Percentiles rank a stretch among this genome's conserved stretches.
phyloP scores from a whole-genome alignment of 2,329 filamentous ascomycete genomes.

The Penicillium sp. region DNA sequence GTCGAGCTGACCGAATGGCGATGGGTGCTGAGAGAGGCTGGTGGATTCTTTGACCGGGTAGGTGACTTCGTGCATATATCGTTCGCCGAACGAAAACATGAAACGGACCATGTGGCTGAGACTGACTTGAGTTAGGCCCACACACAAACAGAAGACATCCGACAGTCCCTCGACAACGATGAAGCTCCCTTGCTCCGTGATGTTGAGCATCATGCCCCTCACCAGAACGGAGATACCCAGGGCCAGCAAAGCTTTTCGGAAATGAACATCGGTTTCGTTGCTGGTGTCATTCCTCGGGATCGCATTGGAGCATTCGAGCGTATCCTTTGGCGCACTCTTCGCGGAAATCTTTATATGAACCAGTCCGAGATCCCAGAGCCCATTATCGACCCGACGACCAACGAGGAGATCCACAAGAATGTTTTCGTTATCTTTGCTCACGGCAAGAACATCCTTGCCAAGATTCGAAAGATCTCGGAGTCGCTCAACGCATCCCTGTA shows the following conservation, averaged over 20 bases:
- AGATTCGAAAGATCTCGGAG: conserved; percentile 98
- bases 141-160: conserved; percentile 93
- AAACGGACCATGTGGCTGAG: background rate
- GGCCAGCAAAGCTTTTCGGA: conserved; percentile 85
- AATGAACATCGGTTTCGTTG: conserved; percentile 98
- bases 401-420: conserved; percentile 91
- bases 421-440: conserved; percentile 99
- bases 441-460: conserved; percentile 95
- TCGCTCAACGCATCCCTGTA: conserved; percentile 94
- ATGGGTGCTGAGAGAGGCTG: conserved; percentile 93
- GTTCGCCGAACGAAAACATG: too few species aligned
- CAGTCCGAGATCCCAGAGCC: conserved; percentile 96
- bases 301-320: conserved; percentile 93
- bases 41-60: conserved; percentile 88
- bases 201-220: conserved; percentile 72
- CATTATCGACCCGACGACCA: conserved; percentile 85
- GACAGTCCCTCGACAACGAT: conserved; percentile 78
- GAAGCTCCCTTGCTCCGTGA: conserved; percentile 92
- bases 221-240: conserved; percentile 58
- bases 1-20: conserved; percentile 97
- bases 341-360: conserved; percentile 99
- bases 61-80: conserved; percentile 6
- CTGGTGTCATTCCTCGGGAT: conserved; percentile 90
- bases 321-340: conserved; percentile 93
- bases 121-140: conserved; percentile 57